Conservation (phyloP, 106 monocot species). For the Xerophyta viscosa region DNA sequence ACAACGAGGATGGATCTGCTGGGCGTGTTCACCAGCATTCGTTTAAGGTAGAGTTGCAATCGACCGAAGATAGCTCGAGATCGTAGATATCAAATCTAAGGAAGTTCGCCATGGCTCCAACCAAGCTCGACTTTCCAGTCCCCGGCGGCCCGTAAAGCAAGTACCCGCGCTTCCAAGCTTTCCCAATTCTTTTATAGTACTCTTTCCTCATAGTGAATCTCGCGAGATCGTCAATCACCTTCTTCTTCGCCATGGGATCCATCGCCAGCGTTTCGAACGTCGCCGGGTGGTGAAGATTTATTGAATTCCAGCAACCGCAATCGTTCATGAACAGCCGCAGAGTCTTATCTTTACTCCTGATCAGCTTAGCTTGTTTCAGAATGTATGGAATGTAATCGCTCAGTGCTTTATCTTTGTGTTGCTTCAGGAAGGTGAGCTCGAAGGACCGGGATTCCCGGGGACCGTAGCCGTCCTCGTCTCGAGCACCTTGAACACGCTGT, state of each 20-base stretch:
- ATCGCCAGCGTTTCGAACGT: constrained; percentile 2
- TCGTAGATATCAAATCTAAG: neutral
- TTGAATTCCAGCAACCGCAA: neutral
- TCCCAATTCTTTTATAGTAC: constrained; percentile 1
- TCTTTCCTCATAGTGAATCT: constrained; percentile 1
- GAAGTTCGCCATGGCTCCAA: neutral
- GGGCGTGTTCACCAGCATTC: neutral
- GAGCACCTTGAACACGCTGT: neutral
- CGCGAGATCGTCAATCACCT: neutral
- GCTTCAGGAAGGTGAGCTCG: neutral
- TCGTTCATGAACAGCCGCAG: neutral
- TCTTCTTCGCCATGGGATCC: neutral
- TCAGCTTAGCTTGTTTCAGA: neutral
- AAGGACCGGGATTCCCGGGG: neutral
- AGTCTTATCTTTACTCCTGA: neutral
- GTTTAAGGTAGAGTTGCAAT: neutral
- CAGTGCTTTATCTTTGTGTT: neutral
- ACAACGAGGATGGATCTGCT: constrained; percentile 1
- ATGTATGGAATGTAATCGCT: neutral
- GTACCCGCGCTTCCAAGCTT: neutral
- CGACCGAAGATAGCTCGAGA: neutral
- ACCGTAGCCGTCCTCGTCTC: neutral
- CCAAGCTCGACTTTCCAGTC: constrained; percentile 1
- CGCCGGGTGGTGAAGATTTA: neutral
- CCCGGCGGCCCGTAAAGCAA: constrained; percentile 1